These are phyloP conservation scores for Epichloe hybrida DNA, from an alignment of 2,329 filamentous ascomycete genomes.

Conservation along the genomic window DNA sequence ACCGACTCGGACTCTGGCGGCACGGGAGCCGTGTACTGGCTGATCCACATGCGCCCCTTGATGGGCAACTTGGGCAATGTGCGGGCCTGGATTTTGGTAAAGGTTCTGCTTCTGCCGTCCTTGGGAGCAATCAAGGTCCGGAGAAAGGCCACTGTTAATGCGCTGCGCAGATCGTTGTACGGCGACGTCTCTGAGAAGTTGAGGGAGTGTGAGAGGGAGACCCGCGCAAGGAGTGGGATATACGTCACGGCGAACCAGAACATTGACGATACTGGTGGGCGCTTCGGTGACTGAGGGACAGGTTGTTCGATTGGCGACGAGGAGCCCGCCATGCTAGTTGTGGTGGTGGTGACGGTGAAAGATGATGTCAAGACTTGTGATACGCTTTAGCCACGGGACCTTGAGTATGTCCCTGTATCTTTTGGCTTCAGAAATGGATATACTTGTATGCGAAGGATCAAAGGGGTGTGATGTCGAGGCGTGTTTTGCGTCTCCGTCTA, in stretches of 20 bases:
- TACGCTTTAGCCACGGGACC: no score
- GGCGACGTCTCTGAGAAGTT: slow-evolving; percentile 54
- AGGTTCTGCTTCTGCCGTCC: slow-evolving; percentile 28
- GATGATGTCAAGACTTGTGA: neutral
- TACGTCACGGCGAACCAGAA: slow-evolving; percentile 40
- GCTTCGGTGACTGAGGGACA: neutral
- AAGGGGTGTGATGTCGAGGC: no score
- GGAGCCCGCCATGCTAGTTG: neutral
- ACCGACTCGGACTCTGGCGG: slow-evolving; percentile 41
- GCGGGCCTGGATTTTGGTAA: slow-evolving; percentile 51
- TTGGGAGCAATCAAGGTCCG: slow-evolving; percentile 42
- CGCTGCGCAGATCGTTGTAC: slow-evolving; percentile 68
- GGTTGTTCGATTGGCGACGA: neutral
- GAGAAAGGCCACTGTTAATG: slow-evolving; percentile 58
- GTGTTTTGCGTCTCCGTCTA: no score
- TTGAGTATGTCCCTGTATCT: no score
- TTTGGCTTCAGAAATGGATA: no score
- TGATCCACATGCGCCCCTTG: slow-evolving; percentile 73
- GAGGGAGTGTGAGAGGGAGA: slow-evolving; percentile 44
- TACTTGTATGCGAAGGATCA: no score
- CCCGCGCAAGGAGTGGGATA: slow-evolving; percentile 40
- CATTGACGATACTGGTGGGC: neutral
- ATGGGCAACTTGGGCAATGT: slow-evolving; percentile 50
- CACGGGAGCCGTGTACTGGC: slow-evolving; percentile 49
- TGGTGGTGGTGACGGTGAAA: neutral